phyloP scores from a whole-genome alignment of 2,329 filamentous ascomycete genomes.

The Claviceps sp. region DNA sequence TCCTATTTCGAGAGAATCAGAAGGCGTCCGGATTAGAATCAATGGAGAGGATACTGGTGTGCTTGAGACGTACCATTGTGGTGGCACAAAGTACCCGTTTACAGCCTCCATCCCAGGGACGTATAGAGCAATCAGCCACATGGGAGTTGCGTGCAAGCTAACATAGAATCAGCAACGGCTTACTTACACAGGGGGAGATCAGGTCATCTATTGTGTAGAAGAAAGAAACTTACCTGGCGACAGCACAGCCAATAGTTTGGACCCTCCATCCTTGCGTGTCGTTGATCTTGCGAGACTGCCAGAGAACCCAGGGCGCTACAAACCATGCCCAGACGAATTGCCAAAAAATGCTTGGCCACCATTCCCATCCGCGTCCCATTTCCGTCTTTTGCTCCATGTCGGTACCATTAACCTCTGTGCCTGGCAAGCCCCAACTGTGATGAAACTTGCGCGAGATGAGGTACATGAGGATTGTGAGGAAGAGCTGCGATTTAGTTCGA shows the following conservation, averaged over 20 bases:
- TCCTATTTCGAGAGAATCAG: conserved; percentile 11
- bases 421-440: conserved; percentile 42
- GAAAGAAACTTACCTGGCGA: conserved; percentile 24
- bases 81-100: conserved; percentile 36
- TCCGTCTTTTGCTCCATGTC: conserved; percentile 32
- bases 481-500: conserved; percentile 27
- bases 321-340: conserved; percentile 48
- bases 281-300: conserved; percentile 44
- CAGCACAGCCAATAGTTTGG: conserved; percentile 40
- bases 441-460: conserved; percentile 31
- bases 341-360: conserved; percentile 49
- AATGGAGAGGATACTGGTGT: conserved; percentile 30
- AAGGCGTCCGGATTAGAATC: not conserved
- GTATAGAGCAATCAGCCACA: conserved; percentile 47
- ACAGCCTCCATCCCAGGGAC: conserved; percentile 26
- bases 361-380: conserved; percentile 46
- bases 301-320: conserved; percentile 28
- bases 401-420: conserved; percentile 39
- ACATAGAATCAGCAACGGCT: too few relatives aligned
- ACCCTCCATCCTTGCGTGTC: conserved; percentile 52
- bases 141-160: conserved; percentile 47
- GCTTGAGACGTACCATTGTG: conserved; percentile 37
- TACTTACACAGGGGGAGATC: too few relatives aligned
- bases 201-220: not conserved
- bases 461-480: conserved; percentile 44